phyloP scores from a whole-genome alignment of 345 rosid species.

The Angophora floribunda region DNA sequence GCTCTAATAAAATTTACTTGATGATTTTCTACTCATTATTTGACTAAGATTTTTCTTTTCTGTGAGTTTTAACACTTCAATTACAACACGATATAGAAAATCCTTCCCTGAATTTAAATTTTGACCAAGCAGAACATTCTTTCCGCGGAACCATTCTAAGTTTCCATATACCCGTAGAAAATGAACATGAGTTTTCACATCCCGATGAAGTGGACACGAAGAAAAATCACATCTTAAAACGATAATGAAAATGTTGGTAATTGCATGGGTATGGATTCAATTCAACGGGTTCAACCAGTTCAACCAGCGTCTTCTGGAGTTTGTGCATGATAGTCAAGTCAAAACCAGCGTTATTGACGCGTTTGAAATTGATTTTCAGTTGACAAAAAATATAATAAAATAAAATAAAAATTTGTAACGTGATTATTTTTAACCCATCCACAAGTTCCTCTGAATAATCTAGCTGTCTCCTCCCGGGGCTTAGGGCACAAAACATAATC shows the following conservation, averaged over 20 bases:
- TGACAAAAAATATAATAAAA: no score
- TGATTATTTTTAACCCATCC: not conserved
- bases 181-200: not conserved
- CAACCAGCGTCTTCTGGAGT: not conserved
- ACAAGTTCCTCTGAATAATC: not conserved
- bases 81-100: not conserved
- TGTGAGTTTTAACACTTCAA: not conserved
- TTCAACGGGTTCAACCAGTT: not conserved
- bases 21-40: not conserved
- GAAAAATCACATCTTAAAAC: not conserved
- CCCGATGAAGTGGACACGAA: not conserved
- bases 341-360: not conserved
- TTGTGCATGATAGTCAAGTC: not conserved
- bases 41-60: not conserved
- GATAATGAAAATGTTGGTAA: not conserved
- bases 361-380: not conserved
- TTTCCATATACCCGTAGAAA: not conserved
- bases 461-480: not conserved
- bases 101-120: not conserved
- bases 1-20: not conserved
- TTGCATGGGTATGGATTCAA: not conserved
- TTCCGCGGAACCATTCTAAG: not conserved
- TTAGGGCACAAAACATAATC: not conserved
- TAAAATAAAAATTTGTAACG: not conserved
- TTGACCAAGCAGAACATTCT: not conserved